phyloP scores from a whole-genome alignment of 805 yeast species.

The Ogataea salicorniae region DNA sequence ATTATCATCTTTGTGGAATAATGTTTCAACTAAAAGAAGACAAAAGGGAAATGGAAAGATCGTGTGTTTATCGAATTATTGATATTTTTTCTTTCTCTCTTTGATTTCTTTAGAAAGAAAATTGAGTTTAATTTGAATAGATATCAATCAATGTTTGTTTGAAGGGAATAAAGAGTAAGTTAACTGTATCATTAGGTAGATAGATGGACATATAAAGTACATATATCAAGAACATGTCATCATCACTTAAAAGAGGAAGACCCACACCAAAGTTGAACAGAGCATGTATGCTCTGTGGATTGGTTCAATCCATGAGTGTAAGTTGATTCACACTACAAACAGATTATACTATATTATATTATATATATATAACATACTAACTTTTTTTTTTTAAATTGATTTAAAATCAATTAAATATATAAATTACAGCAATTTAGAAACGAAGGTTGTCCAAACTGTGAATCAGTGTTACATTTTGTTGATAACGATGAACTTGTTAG shows the following conservation, averaged over 20 bases:
- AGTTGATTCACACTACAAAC: constrained; percentile 12
- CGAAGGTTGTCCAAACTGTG: constrained; percentile 96
- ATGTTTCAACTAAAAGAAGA: too few relatives aligned
- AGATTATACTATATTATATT: background rate
- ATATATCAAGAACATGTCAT: background rate
- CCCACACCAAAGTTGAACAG: constrained; percentile 63
- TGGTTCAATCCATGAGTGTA: constrained; percentile 74
- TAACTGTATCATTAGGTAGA: background rate
- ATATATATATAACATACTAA: background rate
- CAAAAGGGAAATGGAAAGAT: too few relatives aligned
- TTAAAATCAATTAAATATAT: too few relatives aligned
- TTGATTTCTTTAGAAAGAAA: background rate
- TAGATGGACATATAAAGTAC: background rate
- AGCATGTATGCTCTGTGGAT: constrained; percentile 97
- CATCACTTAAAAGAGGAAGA: constrained; percentile 28
- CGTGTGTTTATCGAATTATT: too few relatives aligned
- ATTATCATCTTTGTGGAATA: too few relatives aligned
- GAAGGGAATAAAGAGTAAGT: too few relatives aligned
- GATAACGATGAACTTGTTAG: constrained; percentile 80
- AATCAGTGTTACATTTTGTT: constrained; percentile 66
- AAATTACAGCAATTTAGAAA: constrained; percentile 54
- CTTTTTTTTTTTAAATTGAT: background rate
- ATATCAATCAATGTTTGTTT: too few relatives aligned
- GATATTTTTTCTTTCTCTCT: background rate
- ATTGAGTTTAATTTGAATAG: too few relatives aligned